Evolutionary conservation across 306 rosid genomes (phyloP).

Genomic region (Acacia crassicarpa): DNA sequence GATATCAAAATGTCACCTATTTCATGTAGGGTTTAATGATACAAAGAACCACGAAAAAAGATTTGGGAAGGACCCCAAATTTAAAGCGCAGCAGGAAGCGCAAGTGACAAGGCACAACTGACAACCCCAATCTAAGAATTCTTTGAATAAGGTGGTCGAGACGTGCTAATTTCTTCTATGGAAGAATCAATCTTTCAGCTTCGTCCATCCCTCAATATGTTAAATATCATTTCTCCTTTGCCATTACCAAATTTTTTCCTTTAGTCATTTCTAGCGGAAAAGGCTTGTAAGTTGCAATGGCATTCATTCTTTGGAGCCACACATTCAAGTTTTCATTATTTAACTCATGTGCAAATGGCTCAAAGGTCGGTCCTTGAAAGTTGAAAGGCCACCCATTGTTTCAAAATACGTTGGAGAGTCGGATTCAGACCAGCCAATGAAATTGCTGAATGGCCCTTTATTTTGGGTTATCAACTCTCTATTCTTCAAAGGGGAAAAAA

Average conservation of each 20-base stretch:
- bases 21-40: no score
- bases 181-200: neutral
- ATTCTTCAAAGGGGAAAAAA: neutral
- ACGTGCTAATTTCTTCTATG: neutral
- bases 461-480: neutral
- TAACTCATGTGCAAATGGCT: neutral
- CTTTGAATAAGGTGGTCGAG: neutral
- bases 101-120: no score
- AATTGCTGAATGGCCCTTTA: neutral
- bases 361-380: neutral
- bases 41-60: no score
- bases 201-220: neutral
- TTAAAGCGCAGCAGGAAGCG: no score
- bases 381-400: neutral
- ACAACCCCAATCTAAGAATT: neutral
- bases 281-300: neutral
- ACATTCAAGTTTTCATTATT: neutral
- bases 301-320: neutral
- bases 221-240: neutral
- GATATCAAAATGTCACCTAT: no score
- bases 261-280: neutral
- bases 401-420: neutral
- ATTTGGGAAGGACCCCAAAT: no score
- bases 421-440: neutral
- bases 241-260: neutral